Base-by-base conservation (phyloP, 2,329 filamentous ascomycete species). In the Dothidotthia symphoricarpi region DNA sequence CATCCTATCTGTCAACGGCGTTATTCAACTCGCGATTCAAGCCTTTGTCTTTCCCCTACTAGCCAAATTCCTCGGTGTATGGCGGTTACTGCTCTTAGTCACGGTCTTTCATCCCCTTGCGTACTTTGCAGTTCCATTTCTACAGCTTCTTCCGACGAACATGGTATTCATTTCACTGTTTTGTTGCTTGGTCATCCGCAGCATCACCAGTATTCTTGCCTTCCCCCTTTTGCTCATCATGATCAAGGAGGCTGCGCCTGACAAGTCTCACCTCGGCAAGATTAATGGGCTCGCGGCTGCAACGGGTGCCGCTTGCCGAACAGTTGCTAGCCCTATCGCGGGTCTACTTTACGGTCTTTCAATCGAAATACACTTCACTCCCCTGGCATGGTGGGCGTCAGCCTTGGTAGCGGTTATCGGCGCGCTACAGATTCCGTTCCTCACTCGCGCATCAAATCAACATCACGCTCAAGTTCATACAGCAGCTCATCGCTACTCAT, bases 241-340 rank as follows among this genome's bases (percentile, higher is more conserved):
- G 36, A 75, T 88, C 55, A 88, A 88, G 62, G 81, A 87, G 66
- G 81, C 84, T 1, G 79, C 81, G 3, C 82, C 83, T 0, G 75
- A 78, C 4, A 71, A 78, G 3, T 75, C 73, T 1, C 75, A 80
- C 4, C 71, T 88, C 12, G 84, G 84, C 1, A 82, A 78, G 51
- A 84, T 88, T 61, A 88, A 88, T 47, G 84, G 84, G 0, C 68
- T 87, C 7, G 83, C 83, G 31, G 85, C 85, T 43, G 83, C 80
- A 3, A 83, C 80, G 2, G 84, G 83, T n/a, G 85, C 83, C 14
- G 77, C 81, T 4, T 82, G 81, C 41, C 75, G 84, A n/a, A 86
- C 82, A 0, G 59, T 87, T 26, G 82, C 83, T 1, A 83, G 83
- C 15, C 84, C 84, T 0, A 65, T 87, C 17, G 81, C 81, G 2